These are phyloP conservation scores for Eucalyptus grandis DNA, from an alignment of 345 rosid genomes.

Conservation along the genomic window DNA sequence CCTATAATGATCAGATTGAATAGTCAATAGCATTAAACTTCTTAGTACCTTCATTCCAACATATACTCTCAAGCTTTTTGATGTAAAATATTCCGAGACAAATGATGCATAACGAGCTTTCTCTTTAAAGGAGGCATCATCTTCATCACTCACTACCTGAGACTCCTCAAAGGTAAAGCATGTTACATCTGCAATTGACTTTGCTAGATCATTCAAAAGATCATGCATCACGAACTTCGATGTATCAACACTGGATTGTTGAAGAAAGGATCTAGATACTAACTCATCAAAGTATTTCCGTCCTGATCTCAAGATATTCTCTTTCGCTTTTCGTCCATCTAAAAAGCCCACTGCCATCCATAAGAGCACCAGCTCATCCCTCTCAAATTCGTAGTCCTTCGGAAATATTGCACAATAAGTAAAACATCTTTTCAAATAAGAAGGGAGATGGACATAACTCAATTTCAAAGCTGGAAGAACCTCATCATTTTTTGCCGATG, in stretches of 20 bases:
- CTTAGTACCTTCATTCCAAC: neutral
- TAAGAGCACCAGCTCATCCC: too few species aligned
- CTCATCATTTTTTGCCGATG: too few species aligned
- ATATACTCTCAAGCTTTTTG: neutral
- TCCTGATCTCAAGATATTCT: neutral
- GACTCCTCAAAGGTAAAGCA: neutral
- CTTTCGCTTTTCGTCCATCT: neutral
- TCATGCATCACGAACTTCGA: neutral
- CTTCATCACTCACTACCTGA: accelerated
- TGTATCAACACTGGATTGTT: neutral
- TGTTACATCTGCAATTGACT: accelerated
- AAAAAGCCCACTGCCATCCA: too few species aligned
- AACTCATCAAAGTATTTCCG: neutral
- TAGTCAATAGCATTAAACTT: neutral
- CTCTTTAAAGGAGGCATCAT: neutral
- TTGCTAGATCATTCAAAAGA: neutral
- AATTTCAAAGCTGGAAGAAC: too few species aligned
- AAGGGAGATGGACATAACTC: too few species aligned
- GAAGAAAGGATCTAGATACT: neutral
- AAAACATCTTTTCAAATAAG: too few species aligned
- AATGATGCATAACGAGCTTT: neutral
- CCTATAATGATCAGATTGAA: accelerated
- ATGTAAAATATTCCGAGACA: accelerated
- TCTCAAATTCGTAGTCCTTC: neutral
- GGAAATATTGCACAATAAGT: neutral